Evolutionary conservation across 2,329 filamentous ascomycete species (phyloP).

Genomic region (Hirsutella thompsonii): DNA sequence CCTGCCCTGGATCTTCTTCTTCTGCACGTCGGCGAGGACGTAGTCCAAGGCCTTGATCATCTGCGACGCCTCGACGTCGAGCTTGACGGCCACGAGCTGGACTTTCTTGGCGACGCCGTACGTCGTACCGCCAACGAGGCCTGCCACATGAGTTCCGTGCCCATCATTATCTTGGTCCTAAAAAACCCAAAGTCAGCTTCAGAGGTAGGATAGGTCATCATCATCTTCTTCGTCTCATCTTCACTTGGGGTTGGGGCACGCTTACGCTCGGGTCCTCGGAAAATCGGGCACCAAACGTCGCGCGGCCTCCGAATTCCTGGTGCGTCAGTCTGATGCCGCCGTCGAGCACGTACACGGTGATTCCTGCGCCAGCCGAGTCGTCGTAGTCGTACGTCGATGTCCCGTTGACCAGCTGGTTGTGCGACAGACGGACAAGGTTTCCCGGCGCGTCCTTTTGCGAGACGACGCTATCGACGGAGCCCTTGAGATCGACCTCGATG

Average conservation of each 20-base stretch:
- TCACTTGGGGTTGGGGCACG: too few species aligned
- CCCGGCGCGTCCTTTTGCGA: too few species aligned
- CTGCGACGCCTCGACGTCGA: too few species aligned
- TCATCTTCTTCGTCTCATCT: too few species aligned
- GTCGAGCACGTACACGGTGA: too few species aligned
- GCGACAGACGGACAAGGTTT: not conserved
- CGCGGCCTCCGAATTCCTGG: conserved; percentile 13
- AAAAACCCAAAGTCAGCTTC: not conserved
- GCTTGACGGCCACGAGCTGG: conserved; percentile 12
- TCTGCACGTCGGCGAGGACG: conserved; percentile 28
- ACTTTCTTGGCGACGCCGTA: conserved; percentile 30
- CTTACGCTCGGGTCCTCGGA: conserved; percentile 14
- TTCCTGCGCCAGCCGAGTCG: not conserved
- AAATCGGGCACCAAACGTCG: conserved; percentile 20
- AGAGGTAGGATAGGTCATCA: not conserved
- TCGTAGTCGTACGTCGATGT: conserved; percentile 26
- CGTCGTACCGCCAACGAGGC: conserved; percentile 24
- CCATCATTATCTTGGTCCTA: conserved; percentile 13
- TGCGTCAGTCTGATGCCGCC: too few species aligned
- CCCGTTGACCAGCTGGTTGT: not conserved
- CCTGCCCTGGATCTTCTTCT: conserved; percentile 21
- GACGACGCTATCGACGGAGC: not conserved
- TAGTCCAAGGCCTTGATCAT: conserved; percentile 17
- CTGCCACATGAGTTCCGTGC: conserved; percentile 29
- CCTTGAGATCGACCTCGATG: not conserved